Conservation (phyloP, 2,329 filamentous ascomycete genomes). For the Huntiella bhutanensis region DNA sequence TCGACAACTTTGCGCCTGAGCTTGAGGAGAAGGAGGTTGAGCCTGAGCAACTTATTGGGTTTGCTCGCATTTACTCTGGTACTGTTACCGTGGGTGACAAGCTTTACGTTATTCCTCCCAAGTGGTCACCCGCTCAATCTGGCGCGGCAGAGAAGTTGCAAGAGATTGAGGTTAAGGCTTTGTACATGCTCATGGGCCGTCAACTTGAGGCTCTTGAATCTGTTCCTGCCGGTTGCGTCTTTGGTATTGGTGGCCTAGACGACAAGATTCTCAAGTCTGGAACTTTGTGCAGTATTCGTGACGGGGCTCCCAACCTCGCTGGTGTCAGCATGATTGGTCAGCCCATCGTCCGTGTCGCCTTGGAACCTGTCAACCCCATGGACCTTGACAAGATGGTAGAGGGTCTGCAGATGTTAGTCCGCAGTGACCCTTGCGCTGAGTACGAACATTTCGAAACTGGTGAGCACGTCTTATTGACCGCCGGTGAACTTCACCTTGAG, state of each 20-base stretch:
- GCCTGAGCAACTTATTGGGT: conserved; percentile 79
- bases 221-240: conserved; percentile 85
- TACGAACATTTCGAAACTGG: conserved; percentile 87
- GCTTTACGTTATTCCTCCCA: conserved; percentile 79
- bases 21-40: conserved; percentile 43
- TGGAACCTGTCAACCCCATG: conserved; percentile 81
- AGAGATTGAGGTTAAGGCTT: conserved; percentile 65
- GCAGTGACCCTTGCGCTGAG: conserved; percentile 87
- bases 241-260: conserved; percentile 82
- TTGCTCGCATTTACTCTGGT: conserved; percentile 84
- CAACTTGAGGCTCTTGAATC: conserved; percentile 64
- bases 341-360: conserved; percentile 83
- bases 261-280: conserved; percentile 91
- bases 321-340: conserved; percentile 63
- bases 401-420: conserved; percentile 69
- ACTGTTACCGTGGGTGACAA: conserved; percentile 76
- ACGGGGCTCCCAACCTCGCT: conserved; percentile 77
- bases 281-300: conserved; percentile 72
- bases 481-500: conserved; percentile 86
- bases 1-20: conserved; percentile 32
- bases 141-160: conserved; percentile 54
- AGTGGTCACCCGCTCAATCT: conserved; percentile 69
- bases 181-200: conserved; percentile 93
- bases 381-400: conserved; percentile 91
- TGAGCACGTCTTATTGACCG: conserved; percentile 86